Evolutionary conservation across 306 rosid genomes (phyloP), one percentile per base, ranked within the genome.

Genomic region (Styphnolobium japonicum): DNA sequence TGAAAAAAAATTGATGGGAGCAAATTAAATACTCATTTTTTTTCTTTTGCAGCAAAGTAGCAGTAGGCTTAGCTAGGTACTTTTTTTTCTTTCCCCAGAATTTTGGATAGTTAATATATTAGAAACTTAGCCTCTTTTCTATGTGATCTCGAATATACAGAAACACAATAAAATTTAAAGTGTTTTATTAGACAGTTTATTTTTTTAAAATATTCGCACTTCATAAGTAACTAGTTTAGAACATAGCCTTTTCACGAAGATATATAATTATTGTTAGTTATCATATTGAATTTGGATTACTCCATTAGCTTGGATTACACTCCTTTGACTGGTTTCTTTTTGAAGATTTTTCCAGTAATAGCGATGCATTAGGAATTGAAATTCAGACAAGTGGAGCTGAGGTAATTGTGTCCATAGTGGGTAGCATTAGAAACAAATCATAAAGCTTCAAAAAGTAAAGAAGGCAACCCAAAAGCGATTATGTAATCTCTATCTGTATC

Each of bases 321-420:
- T 39, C 46, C 78, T 52, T 77, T 85, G 85, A 85, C 85, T 67
- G 46, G n/a, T n/a, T n/a, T n/a, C n/a, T n/a, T 0, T 64, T 53
- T 31, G 11, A 7, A 31, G 63, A n/a, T 6, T 40, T 70, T 29
- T 10, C 18, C 10, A 10, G 40, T 7, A 66, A 40, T 66, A 21
- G 7, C 22, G 55, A 9, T 72, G 34, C n/a, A 68, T 46, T 68
- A 43, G 45, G 29, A 77, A 25, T 55, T 43, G 51, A 64, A 37
- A 66, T 71, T 79, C n/a, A 56, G 3, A 14, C 16, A 15, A 5
- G 63, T 4, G 48, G 4, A 7, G 5, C 5, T 39, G 4, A 7
- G 5, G 3, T 39, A 4, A 34, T 71, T 71, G 72, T 79, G 72
- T 16, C 55, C 19, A 37, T 7, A 63, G 58, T 72, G 46, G 68